phyloP scores from a whole-genome alignment of 345 rosid genomes.

The Bruguiera gymnorhiza region DNA sequence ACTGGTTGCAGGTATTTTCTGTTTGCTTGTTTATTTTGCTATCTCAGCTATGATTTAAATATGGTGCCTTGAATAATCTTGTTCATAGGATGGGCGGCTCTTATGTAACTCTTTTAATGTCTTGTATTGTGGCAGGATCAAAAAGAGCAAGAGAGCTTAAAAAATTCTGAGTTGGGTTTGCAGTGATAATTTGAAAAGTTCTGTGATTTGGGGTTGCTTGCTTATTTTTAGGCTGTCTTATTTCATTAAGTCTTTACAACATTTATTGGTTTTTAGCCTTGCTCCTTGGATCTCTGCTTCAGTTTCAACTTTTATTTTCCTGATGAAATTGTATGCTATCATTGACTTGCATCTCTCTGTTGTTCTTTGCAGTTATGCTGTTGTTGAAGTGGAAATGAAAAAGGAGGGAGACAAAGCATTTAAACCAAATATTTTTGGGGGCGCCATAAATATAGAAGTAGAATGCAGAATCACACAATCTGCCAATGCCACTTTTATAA shows the following conservation, averaged over 20 bases:
- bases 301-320: not conserved
- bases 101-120: no score
- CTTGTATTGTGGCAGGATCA: no score
- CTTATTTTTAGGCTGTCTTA: no score
- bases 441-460: slow-evolving; percentile 35
- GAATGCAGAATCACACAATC: slow-evolving; percentile 80
- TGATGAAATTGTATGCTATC: not conserved
- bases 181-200: no score
- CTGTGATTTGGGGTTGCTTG: no score
- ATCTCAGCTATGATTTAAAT: not conserved
- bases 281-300: not conserved
- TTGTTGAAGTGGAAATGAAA: slow-evolving; percentile 59
- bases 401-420: slow-evolving; percentile 10
- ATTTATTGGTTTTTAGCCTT: not conserved
- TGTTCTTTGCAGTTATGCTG: slow-evolving; percentile 55
- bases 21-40: slow-evolving; percentile 8
- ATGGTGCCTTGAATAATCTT: not conserved
- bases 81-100: not conserved
- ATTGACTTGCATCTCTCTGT: not conserved
- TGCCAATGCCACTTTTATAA: slow-evolving; percentile 49
- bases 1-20: slow-evolving; percentile 69
- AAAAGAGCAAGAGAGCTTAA: no score
- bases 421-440: slow-evolving; percentile 68
- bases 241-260: not conserved
- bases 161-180: no score